Conservation (phyloP, 2,329 filamentous ascomycete species). For the Dryadomyces quercivorus region DNA sequence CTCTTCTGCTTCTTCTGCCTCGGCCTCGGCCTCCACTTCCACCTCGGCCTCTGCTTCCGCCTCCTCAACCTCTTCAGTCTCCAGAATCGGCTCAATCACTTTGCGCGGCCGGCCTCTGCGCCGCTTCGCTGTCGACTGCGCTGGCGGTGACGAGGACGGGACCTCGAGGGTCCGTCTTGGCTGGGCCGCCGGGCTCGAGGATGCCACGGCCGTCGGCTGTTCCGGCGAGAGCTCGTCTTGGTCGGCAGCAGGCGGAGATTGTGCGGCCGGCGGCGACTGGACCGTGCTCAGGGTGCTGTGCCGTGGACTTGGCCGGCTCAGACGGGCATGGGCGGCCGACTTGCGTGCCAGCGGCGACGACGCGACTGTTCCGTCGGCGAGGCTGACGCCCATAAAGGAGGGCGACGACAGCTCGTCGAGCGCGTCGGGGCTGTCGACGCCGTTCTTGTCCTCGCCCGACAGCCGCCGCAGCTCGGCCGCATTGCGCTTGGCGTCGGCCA, state of each 20-base stretch:
- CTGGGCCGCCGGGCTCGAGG: not conserved
- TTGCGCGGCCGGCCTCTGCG: not conserved
- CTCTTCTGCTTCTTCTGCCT: slow-evolving; percentile 27
- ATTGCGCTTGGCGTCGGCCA: slow-evolving; percentile 6
- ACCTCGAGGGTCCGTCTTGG: not conserved
- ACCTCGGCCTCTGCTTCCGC: slow-evolving; percentile 14
- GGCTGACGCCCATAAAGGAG: not conserved
- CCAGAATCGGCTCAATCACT: not conserved
- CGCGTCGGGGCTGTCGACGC: slow-evolving; percentile 7
- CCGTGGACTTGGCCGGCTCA: not conserved
- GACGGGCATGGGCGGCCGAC: slow-evolving; percentile 1
- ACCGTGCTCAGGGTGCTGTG: not conserved
- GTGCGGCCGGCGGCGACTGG: not conserved
- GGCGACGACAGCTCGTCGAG: slow-evolving; percentile 20
- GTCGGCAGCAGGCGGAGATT: slow-evolving; percentile 1
- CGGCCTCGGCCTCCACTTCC: slow-evolving; percentile 25
- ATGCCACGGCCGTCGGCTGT: not conserved
- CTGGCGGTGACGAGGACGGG: slow-evolving; percentile 3
- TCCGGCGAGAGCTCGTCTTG: slow-evolving; percentile 12
- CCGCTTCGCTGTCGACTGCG: not conserved
- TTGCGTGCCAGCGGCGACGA: slow-evolving; percentile 12
- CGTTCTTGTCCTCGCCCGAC: not conserved
- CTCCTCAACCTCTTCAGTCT: slow-evolving; percentile 4
- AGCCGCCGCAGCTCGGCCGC: not conserved
- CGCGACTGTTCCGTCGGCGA: not conserved